These are phyloP conservation scores for Coemansia sp. DNA, from an alignment of 192 early-diverging fungal genomes.

Conservation along the genomic window DNA sequence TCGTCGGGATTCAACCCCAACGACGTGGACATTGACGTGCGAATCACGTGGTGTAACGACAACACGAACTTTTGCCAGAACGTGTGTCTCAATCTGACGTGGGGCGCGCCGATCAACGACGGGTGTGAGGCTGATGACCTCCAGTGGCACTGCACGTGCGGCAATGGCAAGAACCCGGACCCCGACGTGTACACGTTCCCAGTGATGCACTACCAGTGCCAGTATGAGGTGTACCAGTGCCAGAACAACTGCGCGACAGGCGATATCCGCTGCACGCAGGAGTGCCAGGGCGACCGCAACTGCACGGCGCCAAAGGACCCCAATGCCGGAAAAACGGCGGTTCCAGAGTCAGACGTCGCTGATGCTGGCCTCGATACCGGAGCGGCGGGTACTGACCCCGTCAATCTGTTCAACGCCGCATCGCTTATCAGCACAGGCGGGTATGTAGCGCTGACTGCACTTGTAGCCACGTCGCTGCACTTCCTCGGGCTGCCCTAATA, in stretches of 20 bases:
- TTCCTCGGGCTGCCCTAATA: slow-evolving; percentile 29
- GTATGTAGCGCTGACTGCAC: slow-evolving; percentile 35
- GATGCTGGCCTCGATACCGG: slow-evolving; percentile 45
- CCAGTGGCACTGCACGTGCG: slow-evolving; percentile 55
- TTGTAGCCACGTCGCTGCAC: slow-evolving; percentile 48
- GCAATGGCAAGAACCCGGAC: slow-evolving; percentile 58
- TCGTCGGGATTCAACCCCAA: slow-evolving; percentile 40
- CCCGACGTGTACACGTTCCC: slow-evolving; percentile 57
- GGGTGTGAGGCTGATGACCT: slow-evolving; percentile 50
- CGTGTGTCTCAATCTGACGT: slow-evolving; percentile 58
- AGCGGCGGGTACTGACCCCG: slow-evolving; percentile 18
- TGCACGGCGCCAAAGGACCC: slow-evolving; percentile 59
- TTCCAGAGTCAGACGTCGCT: slow-evolving; percentile 31
- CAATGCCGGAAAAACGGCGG: slow-evolving; percentile 42
- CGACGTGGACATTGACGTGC: slow-evolving; percentile 42
- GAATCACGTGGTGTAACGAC: slow-evolving; percentile 56
- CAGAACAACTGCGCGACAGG: slow-evolving; percentile 57
- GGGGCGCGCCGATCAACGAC: slow-evolving; percentile 51
- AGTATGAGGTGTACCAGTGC: slow-evolving; percentile 53
- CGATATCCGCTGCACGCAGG: slow-evolving; percentile 56
- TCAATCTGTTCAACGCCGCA: slow-evolving; percentile 53
- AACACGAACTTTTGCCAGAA: slow-evolving; percentile 59
- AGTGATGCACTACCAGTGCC: slow-evolving; percentile 57
- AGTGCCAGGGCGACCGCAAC: slow-evolving; percentile 56
- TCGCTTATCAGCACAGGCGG: slow-evolving; percentile 37